Conservation (phyloP, 2,329 filamentous ascomycete species). For the Ambrosiella xylebori region DNA sequence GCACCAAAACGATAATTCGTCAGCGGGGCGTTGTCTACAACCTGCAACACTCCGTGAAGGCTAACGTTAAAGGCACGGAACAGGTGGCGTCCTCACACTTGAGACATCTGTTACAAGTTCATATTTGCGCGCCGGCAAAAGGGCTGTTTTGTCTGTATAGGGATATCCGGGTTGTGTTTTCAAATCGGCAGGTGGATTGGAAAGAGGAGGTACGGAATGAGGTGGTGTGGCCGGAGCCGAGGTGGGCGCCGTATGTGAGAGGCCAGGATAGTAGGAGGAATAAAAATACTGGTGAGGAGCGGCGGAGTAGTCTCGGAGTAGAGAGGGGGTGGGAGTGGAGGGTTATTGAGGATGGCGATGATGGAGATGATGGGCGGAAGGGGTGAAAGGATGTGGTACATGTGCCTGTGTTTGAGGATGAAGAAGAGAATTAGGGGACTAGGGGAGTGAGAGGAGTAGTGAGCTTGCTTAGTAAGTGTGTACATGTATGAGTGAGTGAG, state of each 20-base stretch:
- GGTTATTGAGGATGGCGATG: not conserved
- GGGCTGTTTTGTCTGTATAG: constrained; percentile 84
- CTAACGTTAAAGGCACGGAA: not conserved
- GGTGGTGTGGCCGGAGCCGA: constrained; percentile 72
- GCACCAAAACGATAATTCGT: constrained; percentile 88
- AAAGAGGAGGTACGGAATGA: constrained; percentile 88
- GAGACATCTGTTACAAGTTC: constrained; percentile 78
- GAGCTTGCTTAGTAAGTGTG: not conserved
- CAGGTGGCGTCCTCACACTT: constrained; percentile 25
- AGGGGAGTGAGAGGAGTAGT: not conserved
- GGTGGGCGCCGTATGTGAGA: constrained; percentile 52
- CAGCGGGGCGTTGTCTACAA: constrained; percentile 62
- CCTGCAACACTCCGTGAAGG: constrained; percentile 51
- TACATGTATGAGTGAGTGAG: not conserved
- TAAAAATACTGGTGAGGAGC: not conserved
- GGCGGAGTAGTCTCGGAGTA: not conserved
- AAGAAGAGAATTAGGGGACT: not conserved
- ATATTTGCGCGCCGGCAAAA: constrained; percentile 75
- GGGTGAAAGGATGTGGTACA: not conserved
- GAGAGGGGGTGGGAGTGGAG: not conserved
- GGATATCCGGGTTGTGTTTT: constrained; percentile 84
- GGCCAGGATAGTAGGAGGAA: not conserved
- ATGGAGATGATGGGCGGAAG: not conserved
- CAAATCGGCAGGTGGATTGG: constrained; percentile 85
- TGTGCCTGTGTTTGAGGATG: not conserved